A percentile compares a stretch with the other conserved stretches of the same genome.
Evolutionary conservation across 768 basidiomycete species (phyloP).

Genomic region (Psilocybe subaeruginosa): DNA sequence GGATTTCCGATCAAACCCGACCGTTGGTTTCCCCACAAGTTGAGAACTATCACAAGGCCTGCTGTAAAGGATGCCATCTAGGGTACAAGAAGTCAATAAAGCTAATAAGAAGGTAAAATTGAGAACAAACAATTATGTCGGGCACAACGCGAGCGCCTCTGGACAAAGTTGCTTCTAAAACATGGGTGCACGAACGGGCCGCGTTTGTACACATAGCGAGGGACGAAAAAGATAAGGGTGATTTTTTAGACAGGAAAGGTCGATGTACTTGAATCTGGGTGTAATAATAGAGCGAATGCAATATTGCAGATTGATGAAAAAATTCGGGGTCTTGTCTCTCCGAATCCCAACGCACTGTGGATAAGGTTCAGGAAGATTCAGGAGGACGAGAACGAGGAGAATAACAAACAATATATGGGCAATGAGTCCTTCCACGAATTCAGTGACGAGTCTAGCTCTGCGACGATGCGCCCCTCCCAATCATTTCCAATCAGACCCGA

Average conservation of each 20-base stretch:
- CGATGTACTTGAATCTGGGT: constrained; percentile 70
- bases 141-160: constrained; percentile 32
- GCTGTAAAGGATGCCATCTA: constrained; percentile 35
- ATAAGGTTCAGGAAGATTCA: not conserved
- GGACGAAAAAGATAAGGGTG: constrained; percentile 51
- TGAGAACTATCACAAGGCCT: constrained; percentile 53
- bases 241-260: constrained; percentile 58
- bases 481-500: constrained; percentile 50
- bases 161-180: constrained; percentile 57
- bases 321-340: constrained; percentile 29
- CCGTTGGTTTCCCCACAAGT: constrained; percentile 53
- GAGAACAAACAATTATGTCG: constrained; percentile 30
- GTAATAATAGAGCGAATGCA: constrained; percentile 48
- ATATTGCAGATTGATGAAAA: constrained; percentile 55
- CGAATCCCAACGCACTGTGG: constrained; percentile 23
- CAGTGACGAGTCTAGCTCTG: constrained; percentile 65
- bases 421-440: constrained; percentile 63
- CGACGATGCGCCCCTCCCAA: constrained; percentile 58
- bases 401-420: constrained; percentile 45
- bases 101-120: not conserved
- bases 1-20: constrained; percentile 37
- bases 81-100: not conserved
- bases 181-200: constrained; percentile 70
- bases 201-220: constrained; percentile 73
- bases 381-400: not conserved